Base-by-base conservation (phyloP, 257 asterid species). In the Nicotiana benthamiana region DNA sequence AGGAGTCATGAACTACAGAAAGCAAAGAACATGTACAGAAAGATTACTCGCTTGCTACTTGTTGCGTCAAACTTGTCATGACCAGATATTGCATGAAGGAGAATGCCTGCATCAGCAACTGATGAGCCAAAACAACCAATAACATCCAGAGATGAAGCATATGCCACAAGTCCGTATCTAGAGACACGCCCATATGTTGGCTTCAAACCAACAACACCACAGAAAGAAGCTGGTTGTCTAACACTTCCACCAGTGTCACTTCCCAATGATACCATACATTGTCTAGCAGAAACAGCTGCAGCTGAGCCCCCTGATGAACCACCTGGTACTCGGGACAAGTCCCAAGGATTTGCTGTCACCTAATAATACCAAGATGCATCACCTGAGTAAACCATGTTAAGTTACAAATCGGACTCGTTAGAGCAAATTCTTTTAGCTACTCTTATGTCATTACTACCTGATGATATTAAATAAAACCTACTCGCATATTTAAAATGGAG, bases 281-380 rank as follows among this genome's bases (percentile, higher is more conserved):
- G 99, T 85, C 95, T 87, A 68, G 99, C 97, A 86, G 98, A 91
- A 82, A 94, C 98, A 82, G 98, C 96, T 11, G 99, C 94, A 64
- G 99, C 99, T 48, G 99, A 96, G 22, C 99, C 98, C 48, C 99
- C 97, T 26, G 98, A 94, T 51, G 99, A 96, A 15, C 98, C 99
- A 76, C 99, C 99, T 63, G 99, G 99, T 65, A 96, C 98, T 87
- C 99, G 84, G 74, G 97, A 88, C 85, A 92, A 76, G 89, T 96
- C 99, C 99, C 99, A 96, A 62, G 98, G 99, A 85, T 96, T 96
- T 65, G 95, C 95, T 36, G 99, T 96, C 89, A 96, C 99, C 99
- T 95, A 90, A 68, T 76, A 92, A 89, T 85, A 90, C 4, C 90
- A 89, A 91, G 88, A 93, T 87, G 92, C 85, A 80, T 89, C 92